phyloP scores from a whole-genome alignment of 2,329 filamentous ascomycete genomes.

The Mariannaea sp. region DNA sequence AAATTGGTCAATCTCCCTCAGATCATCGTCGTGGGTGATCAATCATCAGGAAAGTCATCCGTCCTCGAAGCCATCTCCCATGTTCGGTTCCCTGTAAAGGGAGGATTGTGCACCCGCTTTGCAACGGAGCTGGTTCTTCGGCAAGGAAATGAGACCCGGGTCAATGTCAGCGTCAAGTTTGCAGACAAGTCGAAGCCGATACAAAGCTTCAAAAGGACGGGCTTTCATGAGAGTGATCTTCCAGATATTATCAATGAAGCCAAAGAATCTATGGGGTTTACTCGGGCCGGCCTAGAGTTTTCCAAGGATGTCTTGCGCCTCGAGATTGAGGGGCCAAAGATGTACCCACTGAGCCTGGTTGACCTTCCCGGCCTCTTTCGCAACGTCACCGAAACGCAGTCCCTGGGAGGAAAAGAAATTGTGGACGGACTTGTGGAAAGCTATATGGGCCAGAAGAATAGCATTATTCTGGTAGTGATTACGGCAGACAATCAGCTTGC shows the following conservation, averaged over 20 bases:
- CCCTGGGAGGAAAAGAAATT: slow-evolving; percentile 37
- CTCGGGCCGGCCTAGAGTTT: slow-evolving; percentile 41
- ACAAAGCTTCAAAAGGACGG: slow-evolving; percentile 39
- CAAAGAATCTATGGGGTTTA: slow-evolving; percentile 54
- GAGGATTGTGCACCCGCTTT: slow-evolving; percentile 62
- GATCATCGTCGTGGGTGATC: slow-evolving; percentile 64
- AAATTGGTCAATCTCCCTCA: slow-evolving; percentile 56
- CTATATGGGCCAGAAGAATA: slow-evolving; percentile 63
- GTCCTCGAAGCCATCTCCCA: slow-evolving; percentile 67
- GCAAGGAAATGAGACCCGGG: slow-evolving; percentile 40
- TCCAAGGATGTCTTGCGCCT: slow-evolving; percentile 53
- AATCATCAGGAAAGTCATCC: slow-evolving; percentile 67
- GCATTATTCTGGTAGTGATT: slow-evolving; percentile 62
- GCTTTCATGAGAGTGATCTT: slow-evolving; percentile 48
- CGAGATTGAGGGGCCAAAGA: slow-evolving; percentile 50
- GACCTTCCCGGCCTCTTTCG: slow-evolving; percentile 57
- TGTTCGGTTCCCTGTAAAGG: slow-evolving; percentile 62
- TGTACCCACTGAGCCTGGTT: slow-evolving; percentile 56
- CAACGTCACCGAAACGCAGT: slow-evolving; percentile 40
- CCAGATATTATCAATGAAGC: slow-evolving; percentile 57
- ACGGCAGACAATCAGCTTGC: slow-evolving; percentile 55
- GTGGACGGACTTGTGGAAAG: slow-evolving; percentile 48
- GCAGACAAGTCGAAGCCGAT: slow-evolving; percentile 32
- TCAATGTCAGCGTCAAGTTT: slow-evolving; percentile 51
- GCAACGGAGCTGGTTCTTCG: slow-evolving; percentile 64